Conservation (phyloP, 106 monocot genomes). For the Allium fistulosum region DNA sequence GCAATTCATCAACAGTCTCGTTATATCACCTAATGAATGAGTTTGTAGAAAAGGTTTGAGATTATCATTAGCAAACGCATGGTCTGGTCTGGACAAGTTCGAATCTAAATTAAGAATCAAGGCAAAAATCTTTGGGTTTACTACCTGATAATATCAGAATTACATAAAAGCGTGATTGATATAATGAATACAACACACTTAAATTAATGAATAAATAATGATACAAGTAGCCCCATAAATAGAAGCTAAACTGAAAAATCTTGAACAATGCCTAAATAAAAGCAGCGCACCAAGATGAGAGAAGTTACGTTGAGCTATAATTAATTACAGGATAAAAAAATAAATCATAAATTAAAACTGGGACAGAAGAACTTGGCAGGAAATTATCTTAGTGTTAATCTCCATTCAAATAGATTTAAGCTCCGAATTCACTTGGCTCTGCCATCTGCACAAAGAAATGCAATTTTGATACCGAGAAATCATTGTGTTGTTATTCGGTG, state of each 20-base stretch:
- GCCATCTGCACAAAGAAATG: conserved; percentile 50
- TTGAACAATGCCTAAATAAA: neutral
- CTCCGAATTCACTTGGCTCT: conserved; percentile 65
- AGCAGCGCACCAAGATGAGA: neutral
- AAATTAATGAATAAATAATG: conserved; percentile 8
- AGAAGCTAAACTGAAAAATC: neutral
- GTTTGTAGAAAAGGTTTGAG: too few relatives aligned
- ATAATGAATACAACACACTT: neutral
- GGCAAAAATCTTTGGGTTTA: too few relatives aligned
- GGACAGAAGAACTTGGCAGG: neutral
- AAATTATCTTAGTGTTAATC: neutral
- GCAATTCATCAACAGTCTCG: too few relatives aligned
- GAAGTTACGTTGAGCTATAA: neutral
- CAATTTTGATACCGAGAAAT: neutral
- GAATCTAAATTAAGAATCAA: too few relatives aligned
- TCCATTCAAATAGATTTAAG: conserved; percentile 39
- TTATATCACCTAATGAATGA: too few relatives aligned
- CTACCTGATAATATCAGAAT: too few relatives aligned
- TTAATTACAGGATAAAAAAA: conserved; percentile 4
- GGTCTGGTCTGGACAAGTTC: too few relatives aligned
- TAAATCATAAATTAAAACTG: conserved; percentile 4
- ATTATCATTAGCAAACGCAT: too few relatives aligned
- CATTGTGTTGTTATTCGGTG: neutral
- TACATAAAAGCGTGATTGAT: too few relatives aligned
- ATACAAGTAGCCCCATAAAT: neutral